Conservation (phyloP, 805 yeast genomes). For the Suhomyces emberorum region DNA sequence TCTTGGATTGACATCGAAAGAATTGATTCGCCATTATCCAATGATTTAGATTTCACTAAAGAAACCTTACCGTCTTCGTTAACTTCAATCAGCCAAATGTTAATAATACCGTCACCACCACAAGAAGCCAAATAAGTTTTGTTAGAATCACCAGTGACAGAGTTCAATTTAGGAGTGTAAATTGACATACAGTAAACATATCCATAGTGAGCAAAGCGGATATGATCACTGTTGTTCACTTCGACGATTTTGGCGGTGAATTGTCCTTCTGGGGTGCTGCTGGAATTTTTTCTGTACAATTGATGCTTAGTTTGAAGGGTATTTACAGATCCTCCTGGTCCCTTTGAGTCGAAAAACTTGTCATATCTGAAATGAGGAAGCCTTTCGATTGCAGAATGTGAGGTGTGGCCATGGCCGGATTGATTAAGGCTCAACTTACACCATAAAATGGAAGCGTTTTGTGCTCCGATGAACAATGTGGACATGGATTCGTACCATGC, state of each 20-base stretch:
- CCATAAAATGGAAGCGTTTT: conserved; percentile 85
- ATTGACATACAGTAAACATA: conserved; percentile 71
- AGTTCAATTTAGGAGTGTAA: conserved; percentile 16
- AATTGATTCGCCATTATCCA: conserved; percentile 68
- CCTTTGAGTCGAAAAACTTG: conserved; percentile 84
- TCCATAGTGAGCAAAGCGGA: conserved; percentile 88
- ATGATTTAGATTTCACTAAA: conserved; percentile 23
- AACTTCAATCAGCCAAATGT: conserved; percentile 61
- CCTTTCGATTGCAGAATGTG: conserved; percentile 17
- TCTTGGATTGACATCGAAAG: conserved; percentile 63
- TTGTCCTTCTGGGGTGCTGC: conserved; percentile 9
- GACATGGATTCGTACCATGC: conserved; percentile 60
- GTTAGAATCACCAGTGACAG: conserved; percentile 5
- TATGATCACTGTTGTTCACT: conserved; percentile 61
- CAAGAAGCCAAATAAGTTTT: conserved; percentile 39
- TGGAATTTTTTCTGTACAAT: conserved; percentile 13
- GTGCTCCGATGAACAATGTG: conserved; percentile 81
- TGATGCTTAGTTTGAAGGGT: conserved; percentile 27
- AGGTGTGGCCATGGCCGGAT: not conserved
- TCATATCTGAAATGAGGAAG: conserved; percentile 64
- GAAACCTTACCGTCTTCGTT: conserved; percentile 3
- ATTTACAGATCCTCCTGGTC: conserved; percentile 64
- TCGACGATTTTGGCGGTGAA: conserved; percentile 47
- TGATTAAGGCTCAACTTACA: conserved; percentile 35
- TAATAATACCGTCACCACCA: conserved; percentile 90